Evolutionary conservation across 306 rosid species (phyloP).

Genomic region (Corylus avellana): DNA sequence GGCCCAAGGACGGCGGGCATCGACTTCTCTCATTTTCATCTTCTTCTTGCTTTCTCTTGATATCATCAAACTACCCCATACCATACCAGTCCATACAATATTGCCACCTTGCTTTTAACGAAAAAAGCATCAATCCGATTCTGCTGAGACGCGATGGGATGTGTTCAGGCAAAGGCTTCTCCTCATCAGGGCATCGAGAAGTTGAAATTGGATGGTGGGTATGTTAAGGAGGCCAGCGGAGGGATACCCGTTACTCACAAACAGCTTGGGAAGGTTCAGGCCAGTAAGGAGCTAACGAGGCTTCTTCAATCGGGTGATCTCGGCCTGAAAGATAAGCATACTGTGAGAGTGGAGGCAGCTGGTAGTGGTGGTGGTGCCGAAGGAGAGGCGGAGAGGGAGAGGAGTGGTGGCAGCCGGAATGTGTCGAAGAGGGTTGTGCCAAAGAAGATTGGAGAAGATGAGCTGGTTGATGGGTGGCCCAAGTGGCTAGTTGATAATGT

Average conservation of each 20-base stretch:
- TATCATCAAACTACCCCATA: slow-evolving; percentile 7
- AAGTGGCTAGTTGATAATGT: slow-evolving; percentile 73
- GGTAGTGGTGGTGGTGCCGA: slow-evolving; percentile 5
- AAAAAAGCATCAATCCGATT: slow-evolving; percentile 24
- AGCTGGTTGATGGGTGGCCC: slow-evolving; percentile 59
- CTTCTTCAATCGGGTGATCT: too few species aligned
- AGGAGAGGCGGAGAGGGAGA: slow-evolving; percentile 14
- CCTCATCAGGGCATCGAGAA: slow-evolving; percentile 10
- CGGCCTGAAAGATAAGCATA: background rate
- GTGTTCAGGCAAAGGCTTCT: slow-evolving; percentile 39
- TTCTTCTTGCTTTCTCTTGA: background rate
- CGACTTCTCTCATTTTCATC: background rate
- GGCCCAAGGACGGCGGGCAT: slow-evolving; percentile 29
- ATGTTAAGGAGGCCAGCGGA: slow-evolving; percentile 19
- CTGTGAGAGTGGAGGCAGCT: slow-evolving; percentile 20
- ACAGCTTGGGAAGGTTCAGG: background rate
- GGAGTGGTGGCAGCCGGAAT: slow-evolving; percentile 9
- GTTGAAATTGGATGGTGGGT: slow-evolving; percentile 23
- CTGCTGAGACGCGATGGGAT: slow-evolving; percentile 55
- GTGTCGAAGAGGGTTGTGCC: slow-evolving; percentile 16
- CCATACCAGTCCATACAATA: background rate
- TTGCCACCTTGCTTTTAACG: slow-evolving; percentile 30
- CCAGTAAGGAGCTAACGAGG: background rate
- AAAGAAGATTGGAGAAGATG: slow-evolving; percentile 50
- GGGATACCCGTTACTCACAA: slow-evolving; percentile 10